A percentile compares a stretch with the other conserved stretches of the same genome.
These are phyloP conservation scores for Rubroboletus pulcherrimus DNA, from an alignment of 768 basidiomycete genomes.

Conservation along the genomic window DNA sequence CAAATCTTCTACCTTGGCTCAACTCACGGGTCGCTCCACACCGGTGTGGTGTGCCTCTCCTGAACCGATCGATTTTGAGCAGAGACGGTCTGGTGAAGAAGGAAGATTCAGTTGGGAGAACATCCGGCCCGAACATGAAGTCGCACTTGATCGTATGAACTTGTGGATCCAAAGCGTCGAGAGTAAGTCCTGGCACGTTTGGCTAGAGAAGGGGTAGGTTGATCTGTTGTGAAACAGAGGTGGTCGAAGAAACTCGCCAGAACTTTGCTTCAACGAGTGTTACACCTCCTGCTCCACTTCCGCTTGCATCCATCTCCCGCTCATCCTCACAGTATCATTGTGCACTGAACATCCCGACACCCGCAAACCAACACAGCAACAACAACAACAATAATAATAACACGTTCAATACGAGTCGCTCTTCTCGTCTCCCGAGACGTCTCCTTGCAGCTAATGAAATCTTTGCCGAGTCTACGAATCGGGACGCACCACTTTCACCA, in stretches of 20 bases:
- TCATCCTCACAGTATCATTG: conserved; percentile 37
- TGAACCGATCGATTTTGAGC: conserved; percentile 31
- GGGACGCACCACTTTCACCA: conserved; percentile 21
- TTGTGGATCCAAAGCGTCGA: conserved; percentile 83
- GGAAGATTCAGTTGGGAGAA: conserved; percentile 34
- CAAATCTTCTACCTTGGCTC: conserved; percentile 57
- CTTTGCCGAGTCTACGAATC: conserved; percentile 40
- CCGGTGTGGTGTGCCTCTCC: conserved; percentile 30
- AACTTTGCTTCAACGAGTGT: conserved; percentile 58
- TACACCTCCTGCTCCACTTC: conserved; percentile 57
- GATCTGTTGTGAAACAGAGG: conserved; percentile 45
- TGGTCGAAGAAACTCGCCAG: conserved; percentile 76
- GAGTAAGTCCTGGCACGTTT: conserved; percentile 46
- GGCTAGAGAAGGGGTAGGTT: neutral
- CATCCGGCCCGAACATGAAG: conserved; percentile 30
- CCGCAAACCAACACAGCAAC: conserved; percentile 1
- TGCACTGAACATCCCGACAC: conserved; percentile 34
- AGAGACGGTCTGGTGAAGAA: conserved; percentile 31
- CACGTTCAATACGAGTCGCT: conserved; percentile 9
- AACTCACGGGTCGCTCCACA: conserved; percentile 32
- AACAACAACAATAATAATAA: neutral
- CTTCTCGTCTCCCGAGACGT: conserved; percentile 57
- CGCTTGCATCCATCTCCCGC: conserved; percentile 54
- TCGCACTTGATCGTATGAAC: conserved; percentile 61
- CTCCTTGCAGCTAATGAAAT: conserved; percentile 68